phyloP scores from a whole-genome alignment of 2,329 filamentous ascomycete species.

The Fusarium camptoceras region DNA sequence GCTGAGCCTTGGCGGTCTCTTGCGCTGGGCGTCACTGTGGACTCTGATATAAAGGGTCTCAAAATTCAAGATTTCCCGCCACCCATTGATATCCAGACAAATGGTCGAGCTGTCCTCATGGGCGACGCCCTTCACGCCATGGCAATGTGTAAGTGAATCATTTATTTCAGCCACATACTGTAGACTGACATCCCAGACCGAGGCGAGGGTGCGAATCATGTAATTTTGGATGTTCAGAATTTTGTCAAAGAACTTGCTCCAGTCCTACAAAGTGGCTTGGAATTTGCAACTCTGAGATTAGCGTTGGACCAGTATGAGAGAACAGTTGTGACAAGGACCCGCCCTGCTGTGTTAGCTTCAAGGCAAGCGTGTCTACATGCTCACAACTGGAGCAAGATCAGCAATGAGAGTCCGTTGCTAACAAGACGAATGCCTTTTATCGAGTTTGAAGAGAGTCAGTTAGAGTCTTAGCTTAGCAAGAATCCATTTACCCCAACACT shows the following conservation, averaged over 20 bases:
- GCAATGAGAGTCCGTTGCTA: constrained; percentile 51
- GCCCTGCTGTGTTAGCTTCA: constrained; percentile 61
- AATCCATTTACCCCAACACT: accelerated
- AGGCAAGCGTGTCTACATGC: constrained; percentile 66
- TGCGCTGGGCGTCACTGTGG: constrained; percentile 54
- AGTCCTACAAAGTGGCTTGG: background rate
- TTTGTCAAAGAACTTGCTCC: constrained; percentile 53
- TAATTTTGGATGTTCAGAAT: constrained; percentile 63
- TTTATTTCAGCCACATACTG: accelerated
- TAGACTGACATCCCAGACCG: constrained; percentile 54
- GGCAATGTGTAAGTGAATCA: constrained; percentile 65
- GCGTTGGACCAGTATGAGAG: constrained; percentile 58
- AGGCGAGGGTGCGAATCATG: constrained; percentile 69
- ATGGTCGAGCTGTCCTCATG: constrained; percentile 59
- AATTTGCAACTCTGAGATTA: constrained; percentile 31
- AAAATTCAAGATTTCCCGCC: constrained; percentile 63
- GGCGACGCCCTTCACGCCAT: constrained; percentile 69
- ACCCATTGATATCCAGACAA: constrained; percentile 50
- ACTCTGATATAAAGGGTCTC: constrained; percentile 58
- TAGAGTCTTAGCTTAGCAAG: background rate
- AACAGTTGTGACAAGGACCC: constrained; percentile 56
- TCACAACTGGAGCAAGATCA: constrained; percentile 61
- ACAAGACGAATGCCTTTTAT: constrained; percentile 52
- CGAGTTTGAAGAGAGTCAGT: background rate
- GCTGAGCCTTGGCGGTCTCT: constrained; percentile 61